A percentile compares a stretch with the other conserved stretches of the same genome.
phyloP scores from a whole-genome alignment of 306 rosid genomes.

The Cicer judaicum region DNA sequence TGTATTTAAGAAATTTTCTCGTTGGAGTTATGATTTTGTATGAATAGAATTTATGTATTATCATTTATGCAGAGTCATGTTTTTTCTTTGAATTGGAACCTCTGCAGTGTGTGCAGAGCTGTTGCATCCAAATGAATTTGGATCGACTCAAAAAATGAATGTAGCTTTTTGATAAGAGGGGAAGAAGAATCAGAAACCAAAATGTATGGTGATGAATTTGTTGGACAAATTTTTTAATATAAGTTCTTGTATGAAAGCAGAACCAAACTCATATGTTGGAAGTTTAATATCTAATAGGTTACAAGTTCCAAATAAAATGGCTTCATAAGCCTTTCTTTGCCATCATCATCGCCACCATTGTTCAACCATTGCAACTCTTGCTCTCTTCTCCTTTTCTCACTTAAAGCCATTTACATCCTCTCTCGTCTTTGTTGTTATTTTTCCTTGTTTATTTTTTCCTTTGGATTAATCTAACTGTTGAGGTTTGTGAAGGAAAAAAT shows the following conservation, averaged over 20 bases:
- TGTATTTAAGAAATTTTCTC: constrained; percentile 9
- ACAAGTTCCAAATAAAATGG: constrained; percentile 1
- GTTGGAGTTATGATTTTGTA: constrained; percentile 22
- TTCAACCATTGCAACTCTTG: too few species aligned
- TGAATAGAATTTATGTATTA: background rate
- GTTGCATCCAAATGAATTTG: background rate
- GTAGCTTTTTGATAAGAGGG: too few species aligned
- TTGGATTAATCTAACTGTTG: too few species aligned
- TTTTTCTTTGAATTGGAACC: background rate
- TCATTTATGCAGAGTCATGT: background rate
- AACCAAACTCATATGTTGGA: background rate
- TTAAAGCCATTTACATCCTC: too few species aligned
- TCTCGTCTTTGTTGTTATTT: too few species aligned
- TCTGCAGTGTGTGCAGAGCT: background rate
- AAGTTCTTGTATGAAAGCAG: background rate
- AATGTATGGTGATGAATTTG: too few species aligned
- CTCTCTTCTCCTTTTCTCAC: too few species aligned
- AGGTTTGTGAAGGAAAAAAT: too few species aligned
- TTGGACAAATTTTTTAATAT: background rate
- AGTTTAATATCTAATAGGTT: background rate
- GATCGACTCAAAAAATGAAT: too few species aligned
- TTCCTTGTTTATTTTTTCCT: too few species aligned
- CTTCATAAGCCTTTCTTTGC: background rate
- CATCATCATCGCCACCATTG: too few species aligned
- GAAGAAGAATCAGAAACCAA: too few species aligned